These are phyloP conservation scores for Suillus paluster DNA, from an alignment of 768 basidiomycete genomes.

Conservation along the genomic window DNA sequence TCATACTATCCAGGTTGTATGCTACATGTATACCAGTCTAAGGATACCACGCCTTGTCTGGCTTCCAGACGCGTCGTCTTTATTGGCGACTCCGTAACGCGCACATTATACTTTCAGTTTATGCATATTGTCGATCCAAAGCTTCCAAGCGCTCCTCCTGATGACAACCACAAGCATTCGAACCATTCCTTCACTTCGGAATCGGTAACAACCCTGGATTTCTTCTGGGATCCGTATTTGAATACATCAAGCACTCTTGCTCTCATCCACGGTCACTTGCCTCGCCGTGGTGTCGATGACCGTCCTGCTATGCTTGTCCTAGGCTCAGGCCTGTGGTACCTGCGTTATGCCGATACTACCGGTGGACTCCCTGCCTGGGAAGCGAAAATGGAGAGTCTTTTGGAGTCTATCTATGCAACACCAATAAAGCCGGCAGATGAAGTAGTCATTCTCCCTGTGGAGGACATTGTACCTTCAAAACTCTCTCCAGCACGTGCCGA, in stretches of 20 bases:
- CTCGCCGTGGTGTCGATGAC: constrained; percentile 7
- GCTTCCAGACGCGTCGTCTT: constrained; percentile 68
- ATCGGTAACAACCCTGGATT: constrained; percentile 54
- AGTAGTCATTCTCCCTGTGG: constrained; percentile 79
- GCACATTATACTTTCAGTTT: constrained; percentile 79
- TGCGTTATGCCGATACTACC: constrained; percentile 71
- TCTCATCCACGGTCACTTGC: constrained; percentile 39
- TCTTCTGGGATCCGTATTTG: constrained; percentile 89
- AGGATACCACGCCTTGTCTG: constrained; percentile 59
- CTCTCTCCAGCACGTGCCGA: constrained; percentile 64
- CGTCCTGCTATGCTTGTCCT: constrained; percentile 75
- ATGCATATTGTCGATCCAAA: constrained; percentile 61
- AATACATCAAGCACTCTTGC: constrained; percentile 62
- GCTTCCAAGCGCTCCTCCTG: constrained; percentile 54
- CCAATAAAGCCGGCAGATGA: constrained; percentile 61
- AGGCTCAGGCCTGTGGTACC: constrained; percentile 89
- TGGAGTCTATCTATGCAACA: constrained; percentile 49
- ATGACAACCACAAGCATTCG: constrained; percentile 69
- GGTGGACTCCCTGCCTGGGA: constrained; percentile 85
- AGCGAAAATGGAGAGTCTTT: constrained; percentile 66
- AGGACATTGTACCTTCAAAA: constrained; percentile 68
- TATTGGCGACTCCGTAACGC: constrained; percentile 83
- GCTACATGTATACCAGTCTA: constrained; percentile 64
- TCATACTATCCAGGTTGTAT: constrained; percentile 69
- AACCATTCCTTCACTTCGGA: constrained; percentile 57